Base-by-base conservation (phyloP, 2,329 filamentous ascomycete genomes). In the Aureobasidium sp. region DNA sequence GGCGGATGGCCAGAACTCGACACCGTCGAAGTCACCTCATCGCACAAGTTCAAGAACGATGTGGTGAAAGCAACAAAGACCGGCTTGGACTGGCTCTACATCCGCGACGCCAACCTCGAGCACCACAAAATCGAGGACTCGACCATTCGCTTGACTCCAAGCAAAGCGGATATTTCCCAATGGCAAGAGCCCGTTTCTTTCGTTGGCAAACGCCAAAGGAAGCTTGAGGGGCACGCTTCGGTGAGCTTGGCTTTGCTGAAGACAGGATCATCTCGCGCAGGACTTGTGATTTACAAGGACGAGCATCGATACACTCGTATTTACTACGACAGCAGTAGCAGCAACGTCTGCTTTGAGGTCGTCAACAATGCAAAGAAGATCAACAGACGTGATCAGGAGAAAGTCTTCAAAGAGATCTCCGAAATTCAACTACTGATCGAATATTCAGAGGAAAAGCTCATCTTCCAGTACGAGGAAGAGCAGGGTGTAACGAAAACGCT, bases 1-100 rank as follows among this genome's bases (percentile, higher is more conserved):
- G 77, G 74, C 0, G 75, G 77, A 48, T 72, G 67, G 65, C 70
- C 69, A 64, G 62, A 62, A 50, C 77, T 59, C 4, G 44, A 59
- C 15, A 36, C 32, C 3, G 55, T 59, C 7, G 16, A 59, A 10
- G 29, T 41, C 2, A 21, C 29, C 3, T 42, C 32, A 4, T 39
- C 44, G 1, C 55, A 59, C 32, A 39, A 59, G 3, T 48, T 59
- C 41, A 39, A 59, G 44, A 36, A 9, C n/a, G 25, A 49, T 6
- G 25, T 48, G 2, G 32, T 59, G 0, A 21, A 48, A 15, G 3
- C 34, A 5, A 37, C 32, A 4, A 59, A 49, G 42, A 59, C n/a
- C 2, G 55, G 44, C 2, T 39, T 59, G 55, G 55, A 59, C 32
- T 59, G 44, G 55, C 55, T 59, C 11, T 59, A 59, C 21, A 59